Evolutionary conservation across 31 red algal genomes (phyloP).

Genomic region (Asparagopsis taxiformis): DNA sequence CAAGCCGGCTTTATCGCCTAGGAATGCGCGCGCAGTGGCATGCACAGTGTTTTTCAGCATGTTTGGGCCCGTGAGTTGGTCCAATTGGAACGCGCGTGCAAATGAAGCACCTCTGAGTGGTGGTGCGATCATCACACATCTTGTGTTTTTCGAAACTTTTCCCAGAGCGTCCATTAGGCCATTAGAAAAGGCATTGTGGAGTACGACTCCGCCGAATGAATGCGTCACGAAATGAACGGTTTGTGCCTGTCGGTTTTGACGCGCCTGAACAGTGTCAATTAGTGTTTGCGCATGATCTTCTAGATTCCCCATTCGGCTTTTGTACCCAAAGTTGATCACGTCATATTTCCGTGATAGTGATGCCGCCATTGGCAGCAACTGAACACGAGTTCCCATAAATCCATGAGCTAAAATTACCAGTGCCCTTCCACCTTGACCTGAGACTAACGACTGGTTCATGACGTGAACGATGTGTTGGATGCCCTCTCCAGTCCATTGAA

Average conservation of each 20-base stretch:
- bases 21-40: conserved; percentile 18
- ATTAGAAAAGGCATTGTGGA: conserved; percentile 54
- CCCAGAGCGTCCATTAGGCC: conserved; percentile 38
- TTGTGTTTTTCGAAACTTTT: background rate
- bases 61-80: conserved; percentile 18
- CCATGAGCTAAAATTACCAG: conserved; percentile 72
- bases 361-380: conserved; percentile 62
- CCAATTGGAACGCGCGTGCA: conserved; percentile 50
- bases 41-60: conserved; percentile 31
- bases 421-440: too few species aligned
- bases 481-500: too few species aligned
- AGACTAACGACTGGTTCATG: too few species aligned
- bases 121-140: conserved; percentile 59
- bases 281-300: conserved; percentile 35
- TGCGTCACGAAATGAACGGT: conserved; percentile 78
- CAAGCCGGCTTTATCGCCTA: conserved; percentile 47
- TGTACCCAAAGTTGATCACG: conserved; percentile 74
- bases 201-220: conserved; percentile 66
- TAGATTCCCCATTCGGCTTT: conserved; percentile 41
- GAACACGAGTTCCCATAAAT: conserved; percentile 58
- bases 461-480: too few species aligned
- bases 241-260: conserved; percentile 27
- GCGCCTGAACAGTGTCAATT: conserved; percentile 38
- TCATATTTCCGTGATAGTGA: conserved; percentile 40
- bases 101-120: conserved; percentile 52